Percentiles rank a stretch among this genome's conserved stretches.
Evolutionary conservation across 306 rosid species (phyloP).

Genomic region (Vigna unguiculata): DNA sequence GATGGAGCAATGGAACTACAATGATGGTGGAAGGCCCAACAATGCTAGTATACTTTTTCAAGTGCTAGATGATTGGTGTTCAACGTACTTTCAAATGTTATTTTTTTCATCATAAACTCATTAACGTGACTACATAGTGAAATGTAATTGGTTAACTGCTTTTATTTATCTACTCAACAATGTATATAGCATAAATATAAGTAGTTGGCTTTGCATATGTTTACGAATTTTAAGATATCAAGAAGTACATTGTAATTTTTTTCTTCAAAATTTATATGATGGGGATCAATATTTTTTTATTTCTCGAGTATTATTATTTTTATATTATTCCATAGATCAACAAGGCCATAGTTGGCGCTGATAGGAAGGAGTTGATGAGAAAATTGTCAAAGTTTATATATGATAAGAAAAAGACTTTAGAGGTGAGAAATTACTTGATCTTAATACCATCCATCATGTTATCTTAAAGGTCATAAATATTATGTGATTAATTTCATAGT

Average conservation of each 20-base stretch:
- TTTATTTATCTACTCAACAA: constrained; percentile 2
- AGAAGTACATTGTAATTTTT: not conserved
- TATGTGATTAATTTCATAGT: constrained; percentile 3
- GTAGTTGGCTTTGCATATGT: constrained; percentile 9
- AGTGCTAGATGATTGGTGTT: constrained; percentile 29
- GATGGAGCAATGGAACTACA: constrained; percentile 56
- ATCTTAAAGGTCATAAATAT: constrained; percentile 11
- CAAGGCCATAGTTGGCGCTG: constrained; percentile 83
- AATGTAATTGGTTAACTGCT: constrained; percentile 25
- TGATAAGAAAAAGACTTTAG: constrained; percentile 93
- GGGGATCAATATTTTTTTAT: constrained; percentile 5
- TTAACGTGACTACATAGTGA: not conserved
- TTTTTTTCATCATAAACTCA: constrained; percentile 7
- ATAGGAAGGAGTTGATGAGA: constrained; percentile 88
- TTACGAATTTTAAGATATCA: constrained; percentile 26
- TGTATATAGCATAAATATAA: constrained; percentile 11
- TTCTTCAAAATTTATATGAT: constrained; percentile 1
- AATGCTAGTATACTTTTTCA: constrained; percentile 58
- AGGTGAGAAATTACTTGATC: constrained; percentile 65
- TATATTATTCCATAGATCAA: constrained; percentile 70
- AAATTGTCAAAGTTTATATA: constrained; percentile 94
- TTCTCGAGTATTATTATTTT: constrained; percentile 38
- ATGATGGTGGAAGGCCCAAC: constrained; percentile 75
- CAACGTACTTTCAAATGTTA: constrained; percentile 27
- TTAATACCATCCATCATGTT: constrained; percentile 37